phyloP scores from a whole-genome alignment of 495 filamentous ascomycete species.

The Durotheca rogersii region DNA sequence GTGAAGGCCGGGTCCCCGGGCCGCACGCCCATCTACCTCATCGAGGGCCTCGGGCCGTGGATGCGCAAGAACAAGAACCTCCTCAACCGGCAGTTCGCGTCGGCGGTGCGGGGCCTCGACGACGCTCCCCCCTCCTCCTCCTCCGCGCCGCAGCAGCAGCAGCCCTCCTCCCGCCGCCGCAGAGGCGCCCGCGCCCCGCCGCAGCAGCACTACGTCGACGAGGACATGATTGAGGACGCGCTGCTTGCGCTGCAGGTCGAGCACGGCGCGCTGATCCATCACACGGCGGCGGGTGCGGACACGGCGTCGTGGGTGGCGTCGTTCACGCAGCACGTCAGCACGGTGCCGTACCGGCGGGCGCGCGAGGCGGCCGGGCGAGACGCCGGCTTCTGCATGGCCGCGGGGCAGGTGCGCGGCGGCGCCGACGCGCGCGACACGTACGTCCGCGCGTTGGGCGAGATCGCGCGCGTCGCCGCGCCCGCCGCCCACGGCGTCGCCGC shows the following conservation, averaged over 20 bases:
- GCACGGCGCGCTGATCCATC: conserved; percentile 69
- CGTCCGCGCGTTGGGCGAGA: conserved; percentile 75
- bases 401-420: conserved; percentile 75
- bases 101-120: conserved; percentile 62
- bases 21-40: conserved; percentile 67
- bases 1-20: conserved; percentile 56
- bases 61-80: conserved; percentile 69
- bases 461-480: conserved; percentile 68
- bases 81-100: conserved; percentile 65
- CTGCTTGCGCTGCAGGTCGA: conserved; percentile 70
- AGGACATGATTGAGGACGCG: conserved; percentile 72
- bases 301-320: conserved; percentile 75
- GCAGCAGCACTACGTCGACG: conserved; percentile 58
- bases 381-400: conserved; percentile 80
- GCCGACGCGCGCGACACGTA: conserved; percentile 68
- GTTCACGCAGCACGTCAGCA: conserved; percentile 81
- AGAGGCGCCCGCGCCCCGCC: conserved; percentile 44
- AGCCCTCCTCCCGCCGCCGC: conserved; percentile 32
- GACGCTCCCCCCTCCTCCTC: no score
- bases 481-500: conserved; percentile 70
- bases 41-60: conserved; percentile 69
- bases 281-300: conserved; percentile 61
- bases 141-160: conserved; percentile 42
- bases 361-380: conserved; percentile 42
- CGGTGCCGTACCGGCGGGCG: conserved; percentile 65